phyloP scores from a whole-genome alignment of 2,329 filamentous ascomycete species.

The Ascochyta pisi region DNA sequence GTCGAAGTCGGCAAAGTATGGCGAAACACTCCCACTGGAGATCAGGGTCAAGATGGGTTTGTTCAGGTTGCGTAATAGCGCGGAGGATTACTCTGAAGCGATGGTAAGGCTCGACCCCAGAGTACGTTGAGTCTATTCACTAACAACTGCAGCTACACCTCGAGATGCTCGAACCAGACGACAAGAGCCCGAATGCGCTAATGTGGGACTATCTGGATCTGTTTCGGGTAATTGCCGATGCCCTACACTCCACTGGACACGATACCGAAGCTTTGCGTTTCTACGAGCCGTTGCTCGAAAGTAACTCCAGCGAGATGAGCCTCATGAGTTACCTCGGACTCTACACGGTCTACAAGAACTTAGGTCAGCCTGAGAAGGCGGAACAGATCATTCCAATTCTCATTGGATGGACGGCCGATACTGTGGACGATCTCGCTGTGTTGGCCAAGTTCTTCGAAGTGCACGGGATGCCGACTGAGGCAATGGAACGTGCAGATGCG shows the following conservation, averaged over 20 bases:
- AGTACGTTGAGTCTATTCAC: conserved; percentile 50
- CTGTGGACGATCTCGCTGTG: conserved; percentile 78
- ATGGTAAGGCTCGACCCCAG: conserved; percentile 66
- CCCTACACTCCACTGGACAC: conserved; percentile 59
- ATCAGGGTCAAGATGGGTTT: conserved; percentile 83
- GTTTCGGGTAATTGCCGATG: conserved; percentile 74
- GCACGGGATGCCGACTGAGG: conserved; percentile 66
- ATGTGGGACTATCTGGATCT: conserved; percentile 77
- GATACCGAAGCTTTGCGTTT: conserved; percentile 65
- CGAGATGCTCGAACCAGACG: conserved; percentile 71
- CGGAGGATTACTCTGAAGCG: conserved; percentile 71
- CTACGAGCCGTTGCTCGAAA: conserved; percentile 57
- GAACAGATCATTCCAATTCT: conserved; percentile 79
- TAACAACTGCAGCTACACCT: conserved; percentile 52
- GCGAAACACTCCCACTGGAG: conserved; percentile 76
- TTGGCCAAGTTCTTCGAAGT: conserved; percentile 84
- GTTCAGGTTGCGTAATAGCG: conserved; percentile 76
- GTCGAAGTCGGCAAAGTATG: conserved; percentile 69
- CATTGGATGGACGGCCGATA: conserved; percentile 72
- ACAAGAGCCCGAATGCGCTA: conserved; percentile 56
- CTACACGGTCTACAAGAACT: conserved; percentile 69
- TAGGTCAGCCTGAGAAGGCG: conserved; percentile 70
- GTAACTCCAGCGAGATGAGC: conserved; percentile 31
- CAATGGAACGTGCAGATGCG: conserved; percentile 60
- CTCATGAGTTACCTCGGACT: conserved; percentile 45